Percentiles rank a stretch among this genome's conserved stretches.
These are phyloP conservation scores for Dactylellina drechsleri DNA, from an alignment of 2,329 filamentous ascomycete genomes.

Conservation along the genomic window DNA sequence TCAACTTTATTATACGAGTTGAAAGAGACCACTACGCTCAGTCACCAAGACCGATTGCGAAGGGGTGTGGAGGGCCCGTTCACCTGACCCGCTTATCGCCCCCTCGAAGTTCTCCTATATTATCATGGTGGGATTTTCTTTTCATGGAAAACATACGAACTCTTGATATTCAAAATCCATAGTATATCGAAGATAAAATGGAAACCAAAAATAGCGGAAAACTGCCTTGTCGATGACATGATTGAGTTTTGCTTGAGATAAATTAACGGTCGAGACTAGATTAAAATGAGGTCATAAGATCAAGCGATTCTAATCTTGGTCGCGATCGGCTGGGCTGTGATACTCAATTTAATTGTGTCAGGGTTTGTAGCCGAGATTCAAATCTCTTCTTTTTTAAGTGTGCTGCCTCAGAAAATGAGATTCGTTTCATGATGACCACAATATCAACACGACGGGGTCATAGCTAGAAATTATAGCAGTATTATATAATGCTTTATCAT, in stretches of 20 bases:
- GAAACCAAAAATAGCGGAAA: too few species aligned
- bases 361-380: conserved; percentile 54
- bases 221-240: too few species aligned
- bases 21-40: conserved; percentile 3
- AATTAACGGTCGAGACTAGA: conserved; percentile 32
- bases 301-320: conserved; percentile 38
- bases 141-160: too few species aligned
- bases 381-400: conserved; percentile 12
- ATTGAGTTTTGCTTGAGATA: conserved; percentile 18
- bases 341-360: conserved; percentile 55
- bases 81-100: too few species aligned
- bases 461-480: conserved; percentile 28
- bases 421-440: conserved; percentile 55
- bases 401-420: conserved; percentile 39
- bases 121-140: too few species aligned
- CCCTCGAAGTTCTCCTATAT: too few species aligned
- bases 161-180: too few species aligned
- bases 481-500: conserved; percentile 12
- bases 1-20: not conserved
- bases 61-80: not conserved
- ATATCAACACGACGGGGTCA: conserved; percentile 50
- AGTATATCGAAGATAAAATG: too few species aligned
- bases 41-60: not conserved
- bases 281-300: conserved; percentile 28
- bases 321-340: conserved; percentile 33